Evolutionary conservation across 208 protist species (phyloP), one percentile per base, ranked within the genome.

Genomic region (Wallacemonas sp.): DNA sequence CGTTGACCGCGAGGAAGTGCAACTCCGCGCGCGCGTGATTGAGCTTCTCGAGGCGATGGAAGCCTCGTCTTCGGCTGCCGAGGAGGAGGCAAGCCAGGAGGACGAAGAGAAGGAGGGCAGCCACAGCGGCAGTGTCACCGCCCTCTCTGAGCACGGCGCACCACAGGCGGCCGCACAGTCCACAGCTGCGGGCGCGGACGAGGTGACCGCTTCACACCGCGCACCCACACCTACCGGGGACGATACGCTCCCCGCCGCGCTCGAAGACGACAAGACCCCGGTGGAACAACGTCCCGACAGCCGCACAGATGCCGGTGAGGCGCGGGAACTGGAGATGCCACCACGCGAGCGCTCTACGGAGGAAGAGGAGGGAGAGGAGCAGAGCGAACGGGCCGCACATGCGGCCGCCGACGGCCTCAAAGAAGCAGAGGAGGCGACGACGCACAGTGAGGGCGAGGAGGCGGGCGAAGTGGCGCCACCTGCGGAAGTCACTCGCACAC

Each of bases 1-100:
- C 12, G 33, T 70, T 21, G 63, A 63, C 62, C 58, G 57, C 19
- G 68, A 75, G 48, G 34, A 75, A 19, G 24, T 42, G n/a, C 19
- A 63, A 22, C 22, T 73, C 4, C 38, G 33, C 33, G 12, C 41
- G 4, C 52, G 58, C 61, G 39, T 78, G 21, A 2, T 68, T 2
- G 50, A 57, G 32, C 50, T 57, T 15, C 30, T 57, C 6, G 50
- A 57, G 13, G 50, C 50, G 22, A 13, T 57, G 24, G 50, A 57
- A 32, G 50, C 46, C 3, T 54, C 46, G 9, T 54, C 50, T 4
- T 32, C 9, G 32, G 53, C 4, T n/a, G 53, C 9, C 6, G 55
- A 62, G 9, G 55, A 62, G 17, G 55, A 36, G 30, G 5, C 6
- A 12, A 39, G 10, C 13, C 19, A 12, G 22, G 36, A 59, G 30